phyloP scores from a whole-genome alignment of 129 eudicot species.

The Logfia minima region DNA sequence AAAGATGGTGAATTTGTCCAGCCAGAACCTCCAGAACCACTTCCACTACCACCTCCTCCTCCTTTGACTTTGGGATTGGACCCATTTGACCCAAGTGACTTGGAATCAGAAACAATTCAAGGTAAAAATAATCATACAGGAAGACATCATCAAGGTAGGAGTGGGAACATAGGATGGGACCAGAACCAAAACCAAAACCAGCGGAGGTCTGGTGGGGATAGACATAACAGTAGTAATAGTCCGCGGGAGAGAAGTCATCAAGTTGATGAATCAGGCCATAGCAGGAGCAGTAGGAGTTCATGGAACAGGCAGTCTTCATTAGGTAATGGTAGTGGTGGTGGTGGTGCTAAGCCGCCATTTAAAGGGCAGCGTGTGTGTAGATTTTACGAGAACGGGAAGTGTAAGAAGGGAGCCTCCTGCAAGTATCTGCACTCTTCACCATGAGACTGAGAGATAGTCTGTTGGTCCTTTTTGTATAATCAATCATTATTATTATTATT shows the following conservation, averaged over 20 bases:
- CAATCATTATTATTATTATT: slow-evolving; percentile 17
- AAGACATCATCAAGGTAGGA: slow-evolving; percentile 42
- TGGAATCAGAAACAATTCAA: slow-evolving; percentile 33
- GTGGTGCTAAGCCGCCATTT: slow-evolving; percentile 49
- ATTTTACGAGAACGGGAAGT: slow-evolving; percentile 70
- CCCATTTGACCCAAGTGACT: slow-evolving; percentile 31
- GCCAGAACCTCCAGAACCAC: slow-evolving; percentile 25
- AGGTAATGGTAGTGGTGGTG: slow-evolving; percentile 43
- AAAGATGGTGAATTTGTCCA: slow-evolving; percentile 17
- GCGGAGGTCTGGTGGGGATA: slow-evolving; percentile 34
- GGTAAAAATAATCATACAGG: slow-evolving; percentile 40
- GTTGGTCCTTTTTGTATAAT: slow-evolving; percentile 42
- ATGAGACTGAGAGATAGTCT: slow-evolving; percentile 26
- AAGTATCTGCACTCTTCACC: slow-evolving; percentile 74
- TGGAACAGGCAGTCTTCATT: slow-evolving; percentile 48
- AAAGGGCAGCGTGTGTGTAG: slow-evolving; percentile 61
- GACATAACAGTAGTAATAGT: slow-evolving; percentile 32
- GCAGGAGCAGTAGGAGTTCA: slow-evolving; percentile 51
- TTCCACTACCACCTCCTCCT: slow-evolving; percentile 11
- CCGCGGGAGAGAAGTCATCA: slow-evolving; percentile 36
- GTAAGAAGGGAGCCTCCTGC: slow-evolving; percentile 82
- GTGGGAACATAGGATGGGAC: slow-evolving; percentile 40
- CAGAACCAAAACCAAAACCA: slow-evolving; percentile 23
- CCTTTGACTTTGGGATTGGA: slow-evolving; percentile 39
- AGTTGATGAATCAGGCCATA: slow-evolving; percentile 48